A percentile compares a stretch with the other conserved stretches of the same genome.
phyloP scores from a whole-genome alignment of 1,284 basidiomycete species.

The Inonotus obliquus region DNA sequence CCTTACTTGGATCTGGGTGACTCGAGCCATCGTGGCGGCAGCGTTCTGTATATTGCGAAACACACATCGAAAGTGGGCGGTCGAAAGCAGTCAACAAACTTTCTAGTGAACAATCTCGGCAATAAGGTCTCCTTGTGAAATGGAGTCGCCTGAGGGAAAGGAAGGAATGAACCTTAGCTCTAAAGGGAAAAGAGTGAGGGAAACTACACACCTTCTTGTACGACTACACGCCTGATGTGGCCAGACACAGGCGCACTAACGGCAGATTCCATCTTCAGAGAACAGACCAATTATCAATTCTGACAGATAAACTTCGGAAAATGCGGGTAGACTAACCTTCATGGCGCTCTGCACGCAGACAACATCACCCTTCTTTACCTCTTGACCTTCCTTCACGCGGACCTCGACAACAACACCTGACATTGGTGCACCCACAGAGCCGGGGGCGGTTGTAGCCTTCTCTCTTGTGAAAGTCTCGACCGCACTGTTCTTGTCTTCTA shows the following conservation, averaged over 20 bases:
- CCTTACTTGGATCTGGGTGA: no score
- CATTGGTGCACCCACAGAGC: slow-evolving; percentile 94
- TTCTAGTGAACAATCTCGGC: slow-evolving; percentile 76
- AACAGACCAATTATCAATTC: slow-evolving; percentile 15
- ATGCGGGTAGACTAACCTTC: slow-evolving; percentile 54
- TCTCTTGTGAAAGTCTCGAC: slow-evolving; percentile 93
- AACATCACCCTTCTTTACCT: slow-evolving; percentile 97
- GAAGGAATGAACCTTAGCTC: slow-evolving; percentile 10
- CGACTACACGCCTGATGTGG: slow-evolving; percentile 88
- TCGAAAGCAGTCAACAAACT: neutral
- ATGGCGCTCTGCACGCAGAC: slow-evolving; percentile 87
- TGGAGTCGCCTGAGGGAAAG: slow-evolving; percentile 64
- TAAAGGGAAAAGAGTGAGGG: slow-evolving; percentile 1
- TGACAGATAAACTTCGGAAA: neutral
- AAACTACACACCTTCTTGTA: slow-evolving; percentile 64
- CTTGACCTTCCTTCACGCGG: slow-evolving; percentile 92
- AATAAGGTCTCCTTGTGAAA: slow-evolving; percentile 84
- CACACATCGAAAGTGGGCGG: neutral
- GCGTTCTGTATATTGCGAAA: no score
- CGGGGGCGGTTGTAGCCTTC: slow-evolving; percentile 90
- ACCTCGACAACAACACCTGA: slow-evolving; percentile 98
- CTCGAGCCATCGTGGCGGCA: no score
- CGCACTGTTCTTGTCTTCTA: slow-evolving; percentile 95
- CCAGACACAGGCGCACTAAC: slow-evolving; percentile 95
- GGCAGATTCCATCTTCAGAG: slow-evolving; percentile 85